Evolutionary conservation across 805 yeast genomes (phyloP).

Genomic region (Teunomyces funiuensis): DNA sequence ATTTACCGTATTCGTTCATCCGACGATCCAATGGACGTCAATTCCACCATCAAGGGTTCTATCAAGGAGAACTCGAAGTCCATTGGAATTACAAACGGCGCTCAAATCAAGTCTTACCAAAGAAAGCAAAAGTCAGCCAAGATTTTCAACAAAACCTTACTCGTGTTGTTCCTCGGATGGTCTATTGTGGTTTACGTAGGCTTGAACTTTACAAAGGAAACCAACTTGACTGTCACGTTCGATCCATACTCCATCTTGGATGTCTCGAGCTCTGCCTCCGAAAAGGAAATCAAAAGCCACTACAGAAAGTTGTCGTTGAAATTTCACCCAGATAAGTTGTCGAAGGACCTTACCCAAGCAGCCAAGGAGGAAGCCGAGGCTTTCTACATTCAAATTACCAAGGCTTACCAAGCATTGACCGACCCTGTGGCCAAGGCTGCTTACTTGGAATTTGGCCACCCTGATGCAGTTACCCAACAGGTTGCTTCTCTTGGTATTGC

Average conservation of each 20-base stretch:
- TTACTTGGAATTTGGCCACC: slow-evolving; percentile 87
- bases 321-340: slow-evolving; percentile 91
- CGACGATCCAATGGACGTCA: slow-evolving; percentile 18
- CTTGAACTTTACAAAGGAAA: slow-evolving; percentile 41
- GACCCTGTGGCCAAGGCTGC: slow-evolving; percentile 84
- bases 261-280: slow-evolving; percentile 63
- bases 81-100: slow-evolving; percentile 27
- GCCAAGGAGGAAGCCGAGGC: slow-evolving; percentile 65
- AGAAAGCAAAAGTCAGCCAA: slow-evolving; percentile 28
- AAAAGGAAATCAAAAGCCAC: slow-evolving; percentile 73
- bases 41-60: slow-evolving; percentile 30
- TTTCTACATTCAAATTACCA: slow-evolving; percentile 74
- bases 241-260: slow-evolving; percentile 92
- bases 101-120: slow-evolving; percentile 25
- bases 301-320: slow-evolving; percentile 85
- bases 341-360: slow-evolving; percentile 57
- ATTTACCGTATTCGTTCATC: slow-evolving; percentile 13
- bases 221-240: slow-evolving; percentile 53
- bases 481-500: slow-evolving; percentile 91
- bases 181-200: slow-evolving; percentile 42
- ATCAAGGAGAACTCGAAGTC: slow-evolving; percentile 33
- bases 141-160: slow-evolving; percentile 38
- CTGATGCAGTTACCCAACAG: slow-evolving; percentile 84
- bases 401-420: slow-evolving; percentile 93
- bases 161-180: slow-evolving; percentile 59